Conservation (phyloP, 1,284 basidiomycete species). For the Abortiporus biennis region DNA sequence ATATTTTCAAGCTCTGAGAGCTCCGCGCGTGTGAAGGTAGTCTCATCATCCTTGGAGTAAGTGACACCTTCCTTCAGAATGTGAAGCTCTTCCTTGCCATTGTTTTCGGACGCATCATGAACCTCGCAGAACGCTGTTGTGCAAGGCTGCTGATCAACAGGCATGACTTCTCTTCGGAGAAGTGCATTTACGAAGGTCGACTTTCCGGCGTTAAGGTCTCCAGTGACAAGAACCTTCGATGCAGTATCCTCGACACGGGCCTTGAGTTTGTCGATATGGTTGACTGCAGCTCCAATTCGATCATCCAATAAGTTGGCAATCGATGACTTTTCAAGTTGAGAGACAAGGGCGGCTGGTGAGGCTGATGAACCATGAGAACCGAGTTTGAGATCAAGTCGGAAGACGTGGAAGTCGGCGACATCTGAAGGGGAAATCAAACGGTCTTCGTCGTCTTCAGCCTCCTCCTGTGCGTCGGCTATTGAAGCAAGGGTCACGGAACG, state of each 20-base stretch:
- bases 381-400: conserved; percentile 90
- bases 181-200: conserved; percentile 97
- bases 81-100: conserved; percentile 80
- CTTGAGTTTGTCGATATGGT: conserved; percentile 83
- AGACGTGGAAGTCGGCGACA: conserved; percentile 69
- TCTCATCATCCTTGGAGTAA: conserved; percentile 72
- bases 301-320: conserved; percentile 92
- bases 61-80: conserved; percentile 59
- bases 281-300: conserved; percentile 71
- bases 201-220: conserved; percentile 98
- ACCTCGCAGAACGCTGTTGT: conserved; percentile 98
- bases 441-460: conserved; percentile 25
- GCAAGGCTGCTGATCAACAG: conserved; percentile 97
- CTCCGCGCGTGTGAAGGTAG: conserved; percentile 69
- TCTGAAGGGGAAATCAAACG: conserved; percentile 37
- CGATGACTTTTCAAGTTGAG: conserved; percentile 87
- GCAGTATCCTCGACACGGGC: conserved; percentile 87
- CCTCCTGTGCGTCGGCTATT: conserved; percentile 35
- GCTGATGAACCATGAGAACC: conserved; percentile 68
- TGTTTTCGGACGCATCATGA: conserved; percentile 84
- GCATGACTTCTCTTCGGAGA: conserved; percentile 87
- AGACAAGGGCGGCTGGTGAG: conserved; percentile 77
- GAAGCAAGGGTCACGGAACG: conserved; percentile 54
- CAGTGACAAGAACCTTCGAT: conserved; percentile 97
- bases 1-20: conserved; percentile 78